These are phyloP conservation scores for Boletus eberwhitei DNA, from an alignment of 768 basidiomycete species.

Conservation along the genomic window DNA sequence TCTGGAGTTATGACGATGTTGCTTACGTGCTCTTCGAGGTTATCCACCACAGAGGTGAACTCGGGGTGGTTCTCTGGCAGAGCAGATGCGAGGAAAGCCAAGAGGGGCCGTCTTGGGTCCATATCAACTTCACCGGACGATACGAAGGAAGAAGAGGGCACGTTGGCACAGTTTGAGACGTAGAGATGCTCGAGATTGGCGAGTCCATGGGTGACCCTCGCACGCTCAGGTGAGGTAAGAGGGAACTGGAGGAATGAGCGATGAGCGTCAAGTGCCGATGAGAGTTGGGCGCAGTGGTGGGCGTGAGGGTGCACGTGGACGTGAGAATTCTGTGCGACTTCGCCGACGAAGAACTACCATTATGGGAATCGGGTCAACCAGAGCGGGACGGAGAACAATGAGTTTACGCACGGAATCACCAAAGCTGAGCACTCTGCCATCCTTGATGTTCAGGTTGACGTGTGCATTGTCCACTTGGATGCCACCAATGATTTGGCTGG, in stretches of 20 bases:
- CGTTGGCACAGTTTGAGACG: constrained; percentile 55
- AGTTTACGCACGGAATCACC: constrained; percentile 72
- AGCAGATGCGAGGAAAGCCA: constrained; percentile 78
- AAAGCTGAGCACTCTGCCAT: constrained; percentile 79
- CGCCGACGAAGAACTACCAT: constrained; percentile 72
- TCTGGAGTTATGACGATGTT: constrained; percentile 45
- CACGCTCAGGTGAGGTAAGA: constrained; percentile 9
- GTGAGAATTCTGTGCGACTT: constrained; percentile 30
- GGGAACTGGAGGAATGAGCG: constrained; percentile 28
- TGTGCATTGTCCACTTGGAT: constrained; percentile 88
- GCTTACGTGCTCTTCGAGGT: constrained; percentile 48
- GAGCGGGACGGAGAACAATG: background rate
- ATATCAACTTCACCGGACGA: constrained; percentile 27
- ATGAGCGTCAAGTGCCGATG: constrained; percentile 31
- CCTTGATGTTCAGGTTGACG: constrained; percentile 89
- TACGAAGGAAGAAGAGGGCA: constrained; percentile 19
- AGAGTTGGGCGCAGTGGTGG: constrained; percentile 49
- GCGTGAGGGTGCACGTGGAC: constrained; percentile 45
- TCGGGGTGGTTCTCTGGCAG: constrained; percentile 44
- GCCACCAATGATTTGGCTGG: constrained; percentile 79
- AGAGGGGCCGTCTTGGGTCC: constrained; percentile 53
- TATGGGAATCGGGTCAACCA: constrained; percentile 7
- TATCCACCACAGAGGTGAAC: constrained; percentile 44
- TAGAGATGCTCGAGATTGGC: constrained; percentile 43
- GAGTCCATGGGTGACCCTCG: constrained; percentile 15